Conservation (phyloP, 2,329 filamentous ascomycete species). For the Colletotrichum melonis region DNA sequence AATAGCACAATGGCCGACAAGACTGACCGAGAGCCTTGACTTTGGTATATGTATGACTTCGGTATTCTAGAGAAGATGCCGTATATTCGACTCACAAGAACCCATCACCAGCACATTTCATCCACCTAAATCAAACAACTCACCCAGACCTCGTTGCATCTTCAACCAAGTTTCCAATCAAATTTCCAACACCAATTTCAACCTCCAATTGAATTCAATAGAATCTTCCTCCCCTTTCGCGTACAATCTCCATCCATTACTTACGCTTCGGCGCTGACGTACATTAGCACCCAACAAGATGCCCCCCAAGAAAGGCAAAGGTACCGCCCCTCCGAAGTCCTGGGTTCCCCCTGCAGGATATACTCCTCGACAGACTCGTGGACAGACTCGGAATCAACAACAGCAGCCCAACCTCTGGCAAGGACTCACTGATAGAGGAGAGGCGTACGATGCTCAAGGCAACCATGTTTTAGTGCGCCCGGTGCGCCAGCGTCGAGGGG, state of each 20-base stretch:
- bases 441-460: background rate
- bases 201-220: background rate
- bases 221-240: background rate
- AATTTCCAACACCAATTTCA: background rate
- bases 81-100: background rate
- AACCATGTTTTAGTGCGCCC: background rate
- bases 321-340: no score
- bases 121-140: background rate
- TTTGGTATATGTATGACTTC: background rate
- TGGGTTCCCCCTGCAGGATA: no score
- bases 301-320: background rate
- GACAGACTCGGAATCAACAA: background rate
- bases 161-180: background rate
- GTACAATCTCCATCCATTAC: background rate
- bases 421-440: background rate
- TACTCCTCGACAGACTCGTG: background rate
- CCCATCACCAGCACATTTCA: background rate
- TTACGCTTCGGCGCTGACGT: background rate
- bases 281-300: background rate
- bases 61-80: background rate
- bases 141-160: background rate
- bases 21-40: background rate
- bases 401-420: no score
- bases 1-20: background rate
- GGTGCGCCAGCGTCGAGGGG: background rate